Evolutionary conservation across 495 filamentous ascomycete species (phyloP), one percentile per base, ranked within the genome.

Genomic region (Aspergillus cavernicola): DNA sequence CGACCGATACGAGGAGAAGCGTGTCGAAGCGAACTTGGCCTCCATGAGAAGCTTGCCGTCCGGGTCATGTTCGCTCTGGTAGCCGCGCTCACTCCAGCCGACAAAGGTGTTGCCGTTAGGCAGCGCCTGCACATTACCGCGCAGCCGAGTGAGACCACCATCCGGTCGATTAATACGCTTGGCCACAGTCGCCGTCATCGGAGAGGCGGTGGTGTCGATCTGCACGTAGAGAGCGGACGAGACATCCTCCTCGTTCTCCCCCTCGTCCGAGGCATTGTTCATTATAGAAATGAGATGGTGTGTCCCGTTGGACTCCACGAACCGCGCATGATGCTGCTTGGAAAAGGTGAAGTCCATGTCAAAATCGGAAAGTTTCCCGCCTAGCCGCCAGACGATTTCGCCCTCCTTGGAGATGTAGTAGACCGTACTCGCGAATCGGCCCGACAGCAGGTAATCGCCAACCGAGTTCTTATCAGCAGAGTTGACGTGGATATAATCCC

Each of bases 241-340:
- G 9, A 68, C 41, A 11, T 62, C 60, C 45, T 72, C 71, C 1
- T 74, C 71, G 9, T 59, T 55, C 39, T 68, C 68, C 19, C 62
- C 59, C 37, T 70, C 70, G 56, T 76, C 75, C 43, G 69, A 71
- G 37, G 70, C 76, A 56, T 84, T 84, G 66, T 84, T 80, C 60
- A 78, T 71, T 28, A 84, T 56, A 12, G 78, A 78, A 31, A 84
- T 70, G 23, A 70, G 67, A 31, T 76, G 73, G 49, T 70, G 62
- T 11, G 77, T 80, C n/a, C 67, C 67, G 56, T 78, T 66, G 16
- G 80, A 73, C 15, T 69, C 68, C 42, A 81, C 50, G 59, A 78
- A 83, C 16, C 80, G 75, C 11, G 76, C 82, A 59, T 85, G 75
- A 55, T 86, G 82, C 62, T 86, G 82, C 57, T 74, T 79, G 32